Base-by-base conservation (phyloP, 2,329 filamentous ascomycete species). In the Sporothrix inflata region DNA sequence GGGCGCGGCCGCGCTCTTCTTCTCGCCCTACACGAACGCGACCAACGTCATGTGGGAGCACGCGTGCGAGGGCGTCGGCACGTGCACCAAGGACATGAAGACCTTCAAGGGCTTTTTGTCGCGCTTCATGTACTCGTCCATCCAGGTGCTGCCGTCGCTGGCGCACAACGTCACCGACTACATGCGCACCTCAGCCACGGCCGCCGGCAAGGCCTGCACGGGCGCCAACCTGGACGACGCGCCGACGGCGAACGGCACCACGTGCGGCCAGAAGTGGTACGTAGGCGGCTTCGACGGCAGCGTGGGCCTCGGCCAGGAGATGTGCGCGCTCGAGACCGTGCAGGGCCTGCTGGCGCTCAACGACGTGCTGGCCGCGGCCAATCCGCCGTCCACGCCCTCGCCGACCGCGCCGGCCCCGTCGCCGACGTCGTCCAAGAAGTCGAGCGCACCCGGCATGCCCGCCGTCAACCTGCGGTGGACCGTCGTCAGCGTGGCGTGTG, bases 31-130 rank as follows among this genome's bases (percentile, higher is more conserved):
- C 63, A 77, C 82, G 19, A 86, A 88, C 75, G 81, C 84, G 5
- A 86, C 87, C 27, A 82, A 88, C 77, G 81, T 91, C 79, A 89
- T 92, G 86, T 89, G 84, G 77, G 90, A 93, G 80, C 83, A 84
- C 60, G 87, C 88, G n/a, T 93, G 91, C 82, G 91, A 93, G 79
- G 81, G 80, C 4, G 80, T 83, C 73, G 80, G 81, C 69, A 83
- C 78, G 0, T 93, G 91, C 80, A 87, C 88, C 78, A 84, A 81
- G 67, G 90, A 92, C 79, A 89, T 90, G 84, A 86, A 85, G 76
- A 88, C 87, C 9, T 91, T 90, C 85, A 93, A 93, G 81, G 90
- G 85, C 57, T 91, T 90, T 78, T 83, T 91, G 40, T 83, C 89
- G 34, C 88, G 89, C 71, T 91, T 89, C 82, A 86, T 91, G 82